Conservation (phyloP, 1,284 basidiomycete genomes). For the Ustilago vetiveriae region DNA sequence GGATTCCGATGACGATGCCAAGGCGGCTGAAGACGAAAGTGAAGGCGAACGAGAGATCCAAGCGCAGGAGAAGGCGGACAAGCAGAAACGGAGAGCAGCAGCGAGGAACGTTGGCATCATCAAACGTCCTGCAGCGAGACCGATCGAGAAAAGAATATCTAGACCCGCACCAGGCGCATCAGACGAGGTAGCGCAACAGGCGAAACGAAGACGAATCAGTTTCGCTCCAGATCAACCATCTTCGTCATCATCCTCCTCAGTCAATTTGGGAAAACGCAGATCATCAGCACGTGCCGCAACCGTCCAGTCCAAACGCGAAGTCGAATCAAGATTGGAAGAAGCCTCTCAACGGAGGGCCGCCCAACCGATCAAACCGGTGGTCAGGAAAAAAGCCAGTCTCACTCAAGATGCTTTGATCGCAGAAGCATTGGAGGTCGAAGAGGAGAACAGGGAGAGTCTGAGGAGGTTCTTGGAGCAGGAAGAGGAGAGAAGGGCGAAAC, state of each 20-base stretch:
- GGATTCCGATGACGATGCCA: slow-evolving; percentile 49
- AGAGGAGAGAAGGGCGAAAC: slow-evolving; percentile 80
- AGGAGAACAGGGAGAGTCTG: slow-evolving; percentile 81
- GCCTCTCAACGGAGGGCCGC: slow-evolving; percentile 74
- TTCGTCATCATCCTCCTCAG: background rate
- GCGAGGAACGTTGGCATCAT: slow-evolving; percentile 17
- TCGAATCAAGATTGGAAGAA: slow-evolving; percentile 69
- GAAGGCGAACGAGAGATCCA: slow-evolving; percentile 52
- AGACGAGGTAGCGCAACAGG: background rate
- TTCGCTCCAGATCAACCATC: slow-evolving; percentile 33
- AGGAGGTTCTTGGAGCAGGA: slow-evolving; percentile 79
- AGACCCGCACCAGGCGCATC: background rate
- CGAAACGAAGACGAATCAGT: slow-evolving; percentile 32
- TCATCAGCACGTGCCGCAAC: slow-evolving; percentile 47
- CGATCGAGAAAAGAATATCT: background rate
- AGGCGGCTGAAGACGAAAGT: slow-evolving; percentile 28
- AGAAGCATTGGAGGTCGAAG: slow-evolving; percentile 82
- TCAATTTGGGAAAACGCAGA: background rate
- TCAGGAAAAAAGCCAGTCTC: slow-evolving; percentile 61
- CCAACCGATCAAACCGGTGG: slow-evolving; percentile 14
- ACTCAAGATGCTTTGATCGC: slow-evolving; percentile 84
- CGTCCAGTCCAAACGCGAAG: slow-evolving; percentile 55
- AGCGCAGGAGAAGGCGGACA: slow-evolving; percentile 45
- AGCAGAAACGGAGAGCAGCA: slow-evolving; percentile 29
- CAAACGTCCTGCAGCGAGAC: slow-evolving; percentile 4